Evolutionary conservation across 2,329 filamentous ascomycete genomes (phyloP), one percentile per base, ranked within the genome.

Genomic region (Colletotrichum navitas): DNA sequence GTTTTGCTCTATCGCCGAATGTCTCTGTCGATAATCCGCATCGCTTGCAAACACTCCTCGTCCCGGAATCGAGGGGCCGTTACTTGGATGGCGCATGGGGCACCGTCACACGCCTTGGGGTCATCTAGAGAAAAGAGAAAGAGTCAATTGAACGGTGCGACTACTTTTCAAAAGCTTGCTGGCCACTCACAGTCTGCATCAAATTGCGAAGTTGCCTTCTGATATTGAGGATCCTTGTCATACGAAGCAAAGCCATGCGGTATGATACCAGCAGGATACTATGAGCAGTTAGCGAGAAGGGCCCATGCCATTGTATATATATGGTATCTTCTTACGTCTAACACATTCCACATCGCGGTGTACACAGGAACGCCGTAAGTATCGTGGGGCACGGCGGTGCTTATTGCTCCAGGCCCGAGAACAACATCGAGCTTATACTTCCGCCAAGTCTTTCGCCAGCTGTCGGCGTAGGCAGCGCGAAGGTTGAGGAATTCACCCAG

Each of bases 231-330:
- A 71, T 87, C 86, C 34, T 81, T 69, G 7, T 78, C 76, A 65
- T 82, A 83, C 0, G 83, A 80, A 2, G 84, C 84, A 21, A 78
- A 81, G 2, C 81, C 79, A 67, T 81, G 85, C 0, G 84, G 85
- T 63, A 89, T 79, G 2, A 87, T 81, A 10, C 83, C 86, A 3
- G 85, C 82, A 3, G 87, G 87, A 74, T 85, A 88, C 83, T 86
- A 10, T 2, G 1, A 1, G 1, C 2, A 3, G 21, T 71, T 21
- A 73, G 43, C 24, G 43, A 43, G 16, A 6, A 12, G 11, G 21
- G 11, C 24, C 4, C 12, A 66, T 39, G 3, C 0, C 6, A 8
- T 63, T 54, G 73, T 51, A 72, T 54, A 72, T 54, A 32, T 24
- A 5, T 12, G 7, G 36, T 34, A 1, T 26, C 18, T 36, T 79